Base-by-base conservation (phyloP, 2,329 filamentous ascomycete species). In the Whalleya microplaca region DNA sequence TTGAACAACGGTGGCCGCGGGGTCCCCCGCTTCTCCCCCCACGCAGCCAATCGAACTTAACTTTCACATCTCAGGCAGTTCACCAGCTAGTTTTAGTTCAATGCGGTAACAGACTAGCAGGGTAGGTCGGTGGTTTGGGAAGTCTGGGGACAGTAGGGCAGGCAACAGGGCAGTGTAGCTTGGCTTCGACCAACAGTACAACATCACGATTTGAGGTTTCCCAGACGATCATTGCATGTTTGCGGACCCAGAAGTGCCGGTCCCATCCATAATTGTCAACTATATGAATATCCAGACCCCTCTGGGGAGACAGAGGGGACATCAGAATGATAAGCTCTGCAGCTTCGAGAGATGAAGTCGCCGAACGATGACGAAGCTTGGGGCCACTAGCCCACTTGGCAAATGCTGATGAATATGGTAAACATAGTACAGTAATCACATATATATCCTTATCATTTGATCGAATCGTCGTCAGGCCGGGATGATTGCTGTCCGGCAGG, bases 371-470 rank as follows among this genome's bases (percentile, higher is more conserved):
- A 58, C 55, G 52, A 53, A 54, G 52, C 44, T 47, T 59, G 50
- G 48, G 59, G 47, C 44, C 48, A 59, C 54, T 51, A 53, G 46
- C 44, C n/a, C 23, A 18, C 56, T 57, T 60, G 59, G 59, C 59
- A 27, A 42, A 29, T 41, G 49, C 41, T 42, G 32, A 40, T 37
- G 45, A 51, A 45, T 41, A n/a, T 45, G 46, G 42, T 48, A 41
- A 37, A 45, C 45, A 50, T 21, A 44, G 56, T 60, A 62, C 54
- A 62, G 56, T 62, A 62, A 62, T 62, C 59, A 53, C 8, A 19
- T 20, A 47, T 23, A 41, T 29, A 41, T 44, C 41, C 56, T 59
- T 62, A 59, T 59, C 53, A 46, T 45, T 41, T 27, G 48, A 52
- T 27, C 23, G 16, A 41, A 21, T 50, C 23, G 32, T 27, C 32